Evolutionary conservation across 129 eudicot species (phyloP), one percentile per base, ranked within the genome.

Genomic region (Tagetes erecta): DNA sequence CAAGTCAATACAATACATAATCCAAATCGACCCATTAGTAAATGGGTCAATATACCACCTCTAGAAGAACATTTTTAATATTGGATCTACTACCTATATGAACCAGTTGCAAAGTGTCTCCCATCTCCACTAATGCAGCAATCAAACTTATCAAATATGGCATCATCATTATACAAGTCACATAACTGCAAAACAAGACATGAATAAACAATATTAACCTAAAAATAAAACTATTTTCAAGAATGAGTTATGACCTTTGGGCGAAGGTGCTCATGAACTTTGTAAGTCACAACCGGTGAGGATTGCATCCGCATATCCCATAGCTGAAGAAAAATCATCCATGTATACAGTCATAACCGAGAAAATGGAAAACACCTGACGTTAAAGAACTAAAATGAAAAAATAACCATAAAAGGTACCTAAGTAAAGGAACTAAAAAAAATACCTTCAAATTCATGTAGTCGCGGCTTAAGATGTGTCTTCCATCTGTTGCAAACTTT

Each of bases 101-200:
- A 87, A 49, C 97, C 97, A n/a, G 96, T 92, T 72, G 97, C 96
- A 78, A 88, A 89, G 53, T 80, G 83, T 73, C 56, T 80, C 64
- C 89, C 93, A 64, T 92, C 91, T 83, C 92, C 92, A 78, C 93
- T 86, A 70, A 88, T 58, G 81, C 97, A 92, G 71, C 97, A 92
- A 71, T 83, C 97, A 58, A 92, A 92, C 80, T 92, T 92, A 74
- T 92, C 97, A 56, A 91, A 91, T 68, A 92, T 89, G 73, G 92
- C 88, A 68, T 92, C 96, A 69, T 83, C 83, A 30, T 86, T 87
- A 49, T 92, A 92, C 81, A 92, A 74, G 41, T 92, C 87, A 63
- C 78, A 77, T 68, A 92, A 79, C 97, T 92, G 88, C 20, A 47
- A 14, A 67, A 67, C 60, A 67, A 67, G 14, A 44, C 36, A 13